A percentile compares a stretch with the other conserved stretches of the same genome.
Conservation (phyloP, 1,284 basidiomycete species). For the Peniophora sp. region DNA sequence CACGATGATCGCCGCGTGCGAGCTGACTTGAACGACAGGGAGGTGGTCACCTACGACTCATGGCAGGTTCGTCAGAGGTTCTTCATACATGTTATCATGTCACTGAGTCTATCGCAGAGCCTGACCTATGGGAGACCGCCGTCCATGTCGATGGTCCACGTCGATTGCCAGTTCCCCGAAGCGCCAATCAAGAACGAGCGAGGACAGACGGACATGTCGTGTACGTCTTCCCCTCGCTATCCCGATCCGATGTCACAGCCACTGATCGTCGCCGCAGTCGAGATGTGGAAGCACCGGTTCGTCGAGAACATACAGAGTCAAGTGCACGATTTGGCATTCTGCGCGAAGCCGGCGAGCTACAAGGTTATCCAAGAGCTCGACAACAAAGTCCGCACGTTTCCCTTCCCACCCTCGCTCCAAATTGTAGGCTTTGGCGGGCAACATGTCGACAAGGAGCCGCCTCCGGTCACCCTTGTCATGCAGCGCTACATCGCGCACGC, state of each 20-base stretch:
- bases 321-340: slow-evolving; percentile 60
- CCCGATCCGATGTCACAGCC: slow-evolving; percentile 2
- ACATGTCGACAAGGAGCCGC: slow-evolving; percentile 32
- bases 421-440: slow-evolving; percentile 56
- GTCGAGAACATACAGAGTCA: slow-evolving; percentile 49
- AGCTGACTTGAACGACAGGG: slow-evolving; percentile 15
- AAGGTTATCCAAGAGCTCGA: slow-evolving; percentile 54
- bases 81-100: slow-evolving; percentile 4
- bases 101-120: slow-evolving; percentile 31
- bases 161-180: slow-evolving; percentile 52
- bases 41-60: slow-evolving; percentile 58
- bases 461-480: slow-evolving; percentile 49
- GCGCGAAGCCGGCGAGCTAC: slow-evolving; percentile 51
- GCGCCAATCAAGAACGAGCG: slow-evolving; percentile 36
- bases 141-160: slow-evolving; percentile 50
- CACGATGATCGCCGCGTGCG: background rate
- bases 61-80: slow-evolving; percentile 44
- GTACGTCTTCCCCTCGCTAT: slow-evolving; percentile 31
- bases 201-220: slow-evolving; percentile 58
- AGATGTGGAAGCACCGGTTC: slow-evolving; percentile 60
- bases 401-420: slow-evolving; percentile 53
- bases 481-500: slow-evolving; percentile 56
- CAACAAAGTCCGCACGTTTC: slow-evolving; percentile 54
- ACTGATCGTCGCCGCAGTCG: slow-evolving; percentile 39
- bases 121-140: slow-evolving; percentile 66